Evolutionary conservation across 768 basidiomycete species (phyloP).

Genomic region (Phaeotremella fagi): DNA sequence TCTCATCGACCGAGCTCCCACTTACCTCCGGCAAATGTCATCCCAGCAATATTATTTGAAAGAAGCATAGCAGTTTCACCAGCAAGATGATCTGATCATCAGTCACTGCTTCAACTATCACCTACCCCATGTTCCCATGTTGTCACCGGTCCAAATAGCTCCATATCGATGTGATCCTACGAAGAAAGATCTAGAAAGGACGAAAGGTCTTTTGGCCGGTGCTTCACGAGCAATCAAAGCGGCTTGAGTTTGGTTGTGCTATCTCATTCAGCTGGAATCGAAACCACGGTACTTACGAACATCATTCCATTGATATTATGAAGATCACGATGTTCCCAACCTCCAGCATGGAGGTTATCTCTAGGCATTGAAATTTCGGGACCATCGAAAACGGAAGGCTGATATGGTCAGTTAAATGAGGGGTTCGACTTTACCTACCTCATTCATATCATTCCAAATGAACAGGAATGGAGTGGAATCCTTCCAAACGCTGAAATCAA

Average conservation of each 20-base stretch:
- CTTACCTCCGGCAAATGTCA: slow-evolving; percentile 87
- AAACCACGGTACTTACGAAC: slow-evolving; percentile 46
- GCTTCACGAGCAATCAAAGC: slow-evolving; percentile 71
- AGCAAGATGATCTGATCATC: slow-evolving; percentile 71
- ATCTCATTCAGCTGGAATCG: not conserved
- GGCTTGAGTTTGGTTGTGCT: slow-evolving; percentile 80
- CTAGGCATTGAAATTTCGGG: slow-evolving; percentile 85
- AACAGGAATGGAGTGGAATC: slow-evolving; percentile 70
- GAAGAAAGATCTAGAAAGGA: slow-evolving; percentile 89
- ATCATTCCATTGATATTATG: slow-evolving; percentile 99
- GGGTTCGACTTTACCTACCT: slow-evolving; percentile 54
- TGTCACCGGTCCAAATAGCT: slow-evolving; percentile 99
- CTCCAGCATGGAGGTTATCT: slow-evolving; percentile 76
- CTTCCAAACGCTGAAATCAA: slow-evolving; percentile 58
- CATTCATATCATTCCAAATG: slow-evolving; percentile 99
- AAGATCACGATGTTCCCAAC: slow-evolving; percentile 96
- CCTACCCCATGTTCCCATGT: slow-evolving; percentile 79
- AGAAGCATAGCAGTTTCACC: slow-evolving; percentile 91
- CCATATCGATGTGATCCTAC: slow-evolving; percentile 93
- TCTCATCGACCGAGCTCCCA: slow-evolving; percentile 9
- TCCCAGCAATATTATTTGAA: slow-evolving; percentile 78
- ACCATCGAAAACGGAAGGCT: slow-evolving; percentile 98
- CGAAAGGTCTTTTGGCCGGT: slow-evolving; percentile 80
- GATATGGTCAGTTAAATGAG: not conserved
- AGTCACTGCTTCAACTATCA: not conserved